Evolutionary conservation across 768 basidiomycete genomes (phyloP).

Genomic region (Rhizopogon vinicolor): DNA sequence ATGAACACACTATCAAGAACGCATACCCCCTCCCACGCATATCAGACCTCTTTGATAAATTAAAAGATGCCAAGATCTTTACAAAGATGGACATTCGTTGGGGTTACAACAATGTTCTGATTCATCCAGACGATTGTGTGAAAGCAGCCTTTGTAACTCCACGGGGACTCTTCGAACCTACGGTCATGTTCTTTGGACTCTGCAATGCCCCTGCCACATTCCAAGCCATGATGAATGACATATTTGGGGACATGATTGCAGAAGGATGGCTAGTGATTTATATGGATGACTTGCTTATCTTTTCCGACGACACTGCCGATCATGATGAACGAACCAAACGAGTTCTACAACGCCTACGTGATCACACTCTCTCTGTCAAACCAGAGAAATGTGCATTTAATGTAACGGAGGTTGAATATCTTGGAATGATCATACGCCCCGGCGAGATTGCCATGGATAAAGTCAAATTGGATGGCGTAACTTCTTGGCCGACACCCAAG

Average conservation of each 20-base stretch:
- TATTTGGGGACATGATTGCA: conserved; percentile 12
- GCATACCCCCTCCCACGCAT: conserved; percentile 10
- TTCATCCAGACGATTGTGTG: conserved; percentile 12
- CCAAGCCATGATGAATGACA: conserved; percentile 12
- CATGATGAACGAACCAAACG: too few relatives aligned
- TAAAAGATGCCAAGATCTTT: conserved; percentile 10
- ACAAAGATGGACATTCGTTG: conserved; percentile 23
- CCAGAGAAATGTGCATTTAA: too few relatives aligned
- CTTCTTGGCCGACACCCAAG: too few relatives aligned
- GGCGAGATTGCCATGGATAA: too few relatives aligned
- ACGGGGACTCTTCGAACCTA: conserved; percentile 5
- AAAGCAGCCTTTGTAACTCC: conserved; percentile 20
- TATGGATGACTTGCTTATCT: conserved; percentile 21
- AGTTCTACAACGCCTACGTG: too few relatives aligned
- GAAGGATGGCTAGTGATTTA: conserved; percentile 20
- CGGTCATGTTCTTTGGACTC: conserved; percentile 15
- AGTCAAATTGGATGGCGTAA: too few relatives aligned
- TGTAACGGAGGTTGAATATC: too few relatives aligned
- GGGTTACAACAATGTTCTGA: conserved; percentile 22
- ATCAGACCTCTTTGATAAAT: conserved; percentile 7
- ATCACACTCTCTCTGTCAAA: too few relatives aligned
- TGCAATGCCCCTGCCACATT: conserved; percentile 12
- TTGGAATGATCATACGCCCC: too few relatives aligned
- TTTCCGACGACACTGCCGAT: neutral
- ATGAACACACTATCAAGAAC: conserved; percentile 10